phyloP scores from a whole-genome alignment of 148 eudicot species.

The Nyssa sinensis region DNA sequence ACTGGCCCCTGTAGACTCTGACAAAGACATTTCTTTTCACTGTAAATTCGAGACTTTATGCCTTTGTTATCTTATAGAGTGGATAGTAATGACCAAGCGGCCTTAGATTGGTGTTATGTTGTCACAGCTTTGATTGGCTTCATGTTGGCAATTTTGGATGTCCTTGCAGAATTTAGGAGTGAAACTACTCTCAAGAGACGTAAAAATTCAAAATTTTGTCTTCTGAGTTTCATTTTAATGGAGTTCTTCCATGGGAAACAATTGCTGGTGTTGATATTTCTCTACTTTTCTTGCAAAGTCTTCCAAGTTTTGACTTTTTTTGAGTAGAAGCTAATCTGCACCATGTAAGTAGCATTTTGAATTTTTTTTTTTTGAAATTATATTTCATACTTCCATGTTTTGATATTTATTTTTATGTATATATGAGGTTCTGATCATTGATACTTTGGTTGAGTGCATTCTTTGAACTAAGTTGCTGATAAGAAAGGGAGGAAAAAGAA shows the following conservation, averaged over 20 bases:
- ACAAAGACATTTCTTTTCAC: constrained; percentile 48
- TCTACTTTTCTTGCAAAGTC: background rate
- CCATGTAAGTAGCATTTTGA: constrained; percentile 1
- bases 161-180: constrained; percentile 23
- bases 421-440: too few relatives aligned
- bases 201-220: constrained; percentile 28
- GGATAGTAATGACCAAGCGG: constrained; percentile 51
- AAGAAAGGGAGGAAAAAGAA: too few relatives aligned
- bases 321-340: background rate
- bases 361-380: too few relatives aligned
- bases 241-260: constrained; percentile 10
- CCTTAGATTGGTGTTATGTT: constrained; percentile 39
- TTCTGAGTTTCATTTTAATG: background rate
- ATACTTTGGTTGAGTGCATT: too few relatives aligned
- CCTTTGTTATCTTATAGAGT: constrained; percentile 80
- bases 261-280: background rate
- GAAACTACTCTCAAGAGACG: constrained; percentile 19
- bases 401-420: too few relatives aligned
- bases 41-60: constrained; percentile 83
- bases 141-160: constrained; percentile 37
- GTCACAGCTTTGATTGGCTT: constrained; percentile 23
- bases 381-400: too few relatives aligned
- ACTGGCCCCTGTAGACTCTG: constrained; percentile 41
- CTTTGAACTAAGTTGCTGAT: too few relatives aligned
- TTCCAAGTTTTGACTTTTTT: background rate